Evolutionary conservation across 495 filamentous ascomycete genomes (phyloP), one percentile per base, ranked within the genome.

Genomic region (Clavariopsis aquatica): DNA sequence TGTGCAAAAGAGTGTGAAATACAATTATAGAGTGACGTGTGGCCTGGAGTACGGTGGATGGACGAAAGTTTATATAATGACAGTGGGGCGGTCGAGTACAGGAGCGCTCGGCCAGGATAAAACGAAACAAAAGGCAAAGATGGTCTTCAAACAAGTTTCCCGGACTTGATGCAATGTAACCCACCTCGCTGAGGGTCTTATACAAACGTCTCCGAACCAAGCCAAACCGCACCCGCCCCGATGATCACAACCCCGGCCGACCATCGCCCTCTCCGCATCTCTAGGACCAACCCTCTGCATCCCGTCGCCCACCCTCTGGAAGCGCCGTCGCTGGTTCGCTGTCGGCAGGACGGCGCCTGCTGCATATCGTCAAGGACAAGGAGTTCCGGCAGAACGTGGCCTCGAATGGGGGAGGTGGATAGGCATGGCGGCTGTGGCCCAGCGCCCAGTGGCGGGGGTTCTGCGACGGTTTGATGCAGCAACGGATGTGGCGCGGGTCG

Each of bases 391-490:
- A 43, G 13, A 43, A 17, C 13, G 38, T n/a, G 38, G 8, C 8
- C 38, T 10, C 38, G 38, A 43, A 43, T 43, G 38, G 15, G 38
- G 38, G 4, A 43, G 38, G 38, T 43, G 38, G 38, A n/a, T 43
- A 17, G 8, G 19, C 2, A 34, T 57, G 31, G 53, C 53, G 53
- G 26, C 34, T 20, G 29, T 19, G 38, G 20, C 19, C 15, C 8
- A 22, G 17, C 4, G 15, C n/a, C 15, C 31, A 41, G 38, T 57
- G 53, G 53, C 45, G 53, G 53, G n/a, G 53, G 53, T 57, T 57
- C 1, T 31, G 29, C 9, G 29, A 43, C 20, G 10, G 17, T 43
- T 28, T 31, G 26, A 23, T 41, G 29, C 31, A 29, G 22, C 12
- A 8, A 13, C 24, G 53, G 53, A 46, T n/a, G 19, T 23, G 12